Base-by-base conservation (phyloP, 2,329 filamentous ascomycete genomes). In the Sclerotinia minor region DNA sequence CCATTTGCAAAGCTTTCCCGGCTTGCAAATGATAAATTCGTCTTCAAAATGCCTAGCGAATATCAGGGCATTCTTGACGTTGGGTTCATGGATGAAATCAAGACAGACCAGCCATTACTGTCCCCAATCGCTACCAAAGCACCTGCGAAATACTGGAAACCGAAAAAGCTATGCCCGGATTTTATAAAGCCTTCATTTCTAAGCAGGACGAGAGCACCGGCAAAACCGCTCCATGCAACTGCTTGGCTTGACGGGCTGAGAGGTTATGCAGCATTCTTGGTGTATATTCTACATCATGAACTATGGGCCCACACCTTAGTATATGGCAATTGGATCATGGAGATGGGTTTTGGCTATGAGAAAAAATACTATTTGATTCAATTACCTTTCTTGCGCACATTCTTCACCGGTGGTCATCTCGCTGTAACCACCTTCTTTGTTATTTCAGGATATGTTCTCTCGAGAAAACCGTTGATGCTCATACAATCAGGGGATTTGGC, bases 391-490 rank as follows among this genome's bases (percentile, higher is more conserved):
- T 76, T 92, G 45, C 81, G 89, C 38, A 79, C 81, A 47, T 82
- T 90, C 72, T 88, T 89, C 74, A 81, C 82, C 2, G 85, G 87
- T 2, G 85, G 87, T 0, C 85, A 89, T 71, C 84, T 84, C 55
- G 85, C 87, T 7, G 84, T 86, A 79, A 29, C 81, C 68, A 77
- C 83, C 35, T 83, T 83, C 74, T 83, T 83, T 73, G 77, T 83
- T 69, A 80, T 83, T 26, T 83, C 81, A 2, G 81, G 82, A 44
- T 82, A 82, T 69, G 81, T 78, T 0, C 76, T 64, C 83, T 80
- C 81, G 1, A 76, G 78, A 58, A 81, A 81, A 69, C 80, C 82
- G 1, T 71, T 84, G 49, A 75, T 74, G 32, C 73, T 79, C 32
- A 78, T 82, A 1, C 79, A 80, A 49, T 73, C 77, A 3, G 75